Evolutionary conservation across 371 early-diverging fungal species (phyloP).

Genomic region (Mucor plumbeus): DNA sequence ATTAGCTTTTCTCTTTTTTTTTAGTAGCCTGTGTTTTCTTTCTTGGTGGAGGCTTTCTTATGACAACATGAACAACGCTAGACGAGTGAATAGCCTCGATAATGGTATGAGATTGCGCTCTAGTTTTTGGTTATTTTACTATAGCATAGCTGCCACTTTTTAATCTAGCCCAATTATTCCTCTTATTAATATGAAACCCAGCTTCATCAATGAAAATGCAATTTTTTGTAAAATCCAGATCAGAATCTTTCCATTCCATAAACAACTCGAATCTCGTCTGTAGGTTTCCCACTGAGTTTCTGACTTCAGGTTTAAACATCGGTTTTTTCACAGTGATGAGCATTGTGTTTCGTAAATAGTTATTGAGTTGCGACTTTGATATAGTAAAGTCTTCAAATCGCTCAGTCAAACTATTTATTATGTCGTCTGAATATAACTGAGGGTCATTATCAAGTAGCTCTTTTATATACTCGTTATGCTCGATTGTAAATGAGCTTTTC

Average conservation of each 20-base stretch:
- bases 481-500: conserved; percentile 16
- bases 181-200: conserved; percentile 16
- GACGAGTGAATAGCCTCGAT: too few relatives aligned
- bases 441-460: conserved; percentile 19
- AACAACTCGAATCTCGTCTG: conserved; percentile 16
- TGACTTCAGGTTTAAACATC: conserved; percentile 18
- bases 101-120: too few relatives aligned
- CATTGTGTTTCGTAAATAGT: conserved; percentile 19
- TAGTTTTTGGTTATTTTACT: too few relatives aligned
- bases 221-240: conserved; percentile 12
- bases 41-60: too few relatives aligned
- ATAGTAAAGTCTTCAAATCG: conserved; percentile 19
- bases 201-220: conserved; percentile 20
- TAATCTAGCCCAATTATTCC: too few relatives aligned
- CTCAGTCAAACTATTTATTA: conserved; percentile 22
- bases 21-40: too few relatives aligned
- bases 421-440: conserved; percentile 19
- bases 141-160: too few relatives aligned
- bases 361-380: conserved; percentile 23
- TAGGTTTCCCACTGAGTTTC: conserved; percentile 16
- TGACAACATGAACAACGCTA: too few relatives aligned
- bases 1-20: too few relatives aligned
- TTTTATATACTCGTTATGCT: conserved; percentile 21
- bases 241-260: conserved; percentile 17
- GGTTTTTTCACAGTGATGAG: conserved; percentile 22